Base-by-base conservation (phyloP, 108 stramenopile genomes). In the Schizochytrium sp. region DNA sequence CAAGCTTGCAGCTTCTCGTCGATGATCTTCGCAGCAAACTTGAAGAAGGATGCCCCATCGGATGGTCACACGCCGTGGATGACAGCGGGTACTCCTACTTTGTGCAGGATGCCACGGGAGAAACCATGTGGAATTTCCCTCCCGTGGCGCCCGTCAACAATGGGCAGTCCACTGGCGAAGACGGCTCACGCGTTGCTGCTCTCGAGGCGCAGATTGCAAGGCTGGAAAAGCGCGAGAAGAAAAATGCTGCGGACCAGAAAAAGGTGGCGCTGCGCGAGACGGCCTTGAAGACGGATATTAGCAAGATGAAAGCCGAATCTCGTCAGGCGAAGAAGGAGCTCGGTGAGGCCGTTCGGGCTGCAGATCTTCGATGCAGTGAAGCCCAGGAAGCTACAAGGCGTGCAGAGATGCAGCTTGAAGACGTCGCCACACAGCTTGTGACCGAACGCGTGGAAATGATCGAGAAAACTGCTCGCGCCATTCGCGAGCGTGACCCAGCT, bases 301-400 rank as follows among this genome's bases (percentile, higher is more conserved):
- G 51, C 76, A 83, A 83, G 48, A 83, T 83, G 76, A 83, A 83
- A 23, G 76, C 76, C 25, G 76, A 83, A 23, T 45, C 76, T 12
- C 76, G 76, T 45, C 76, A 83, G 51, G 76, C 76, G 12, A 83
- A 83, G 23, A 83, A 83, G 76, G 76, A 83, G 28, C n/a, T 53
- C 2, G 48, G 51, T 2, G 76, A 83, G 45, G 76, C 76, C 25
- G 48, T 16, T 43, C 76, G 76, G 8, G 76, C 19, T 6, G 76
- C 76, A 6, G 76, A 2, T 12, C 6, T 12, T 12, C 45, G 4
- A 8, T 21, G n/a, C 51, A 23, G 25, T 21, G 48, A 12, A 28
- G 76, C 76, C 5, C 19, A 53, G 12, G 76, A 83, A 83, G 76
- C 45, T 10, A 53, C 51, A n/a, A 45, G 43, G 12, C 45, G 76